Conservation (phyloP, 768 basidiomycete species). For the Galerina sulciceps region DNA sequence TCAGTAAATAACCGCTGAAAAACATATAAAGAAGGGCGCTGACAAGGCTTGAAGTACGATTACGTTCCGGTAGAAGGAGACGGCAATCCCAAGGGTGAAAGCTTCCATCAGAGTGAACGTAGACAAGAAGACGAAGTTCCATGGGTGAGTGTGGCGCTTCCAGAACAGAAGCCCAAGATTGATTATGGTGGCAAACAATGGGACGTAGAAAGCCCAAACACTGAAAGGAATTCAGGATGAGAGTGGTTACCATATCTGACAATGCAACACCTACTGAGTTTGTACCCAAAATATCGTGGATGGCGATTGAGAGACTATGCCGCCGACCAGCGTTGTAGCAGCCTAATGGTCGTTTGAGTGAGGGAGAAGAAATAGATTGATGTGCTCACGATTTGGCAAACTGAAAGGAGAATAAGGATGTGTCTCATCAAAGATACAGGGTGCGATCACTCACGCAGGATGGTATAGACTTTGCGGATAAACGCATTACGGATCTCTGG, state of each 20-base stretch:
- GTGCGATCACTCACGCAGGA: constrained; percentile 68
- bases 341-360: constrained; percentile 43
- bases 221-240: constrained; percentile 35
- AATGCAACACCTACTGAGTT: constrained; percentile 53
- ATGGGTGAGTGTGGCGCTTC: constrained; percentile 91
- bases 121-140: constrained; percentile 83
- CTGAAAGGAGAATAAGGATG: constrained; percentile 35
- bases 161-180: constrained; percentile 84
- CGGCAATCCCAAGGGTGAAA: constrained; percentile 84
- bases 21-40: constrained; percentile 27
- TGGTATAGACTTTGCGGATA: constrained; percentile 89
- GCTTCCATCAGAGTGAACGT: constrained; percentile 93
- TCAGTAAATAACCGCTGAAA: constrained; percentile 11
- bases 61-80: constrained; percentile 72
- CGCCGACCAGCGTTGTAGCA: constrained; percentile 80
- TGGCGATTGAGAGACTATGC: constrained; percentile 65
- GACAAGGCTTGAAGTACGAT: constrained; percentile 89
- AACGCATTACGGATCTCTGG: constrained; percentile 83
- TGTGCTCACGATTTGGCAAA: constrained; percentile 69
- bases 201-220: constrained; percentile 79
- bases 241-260: background rate
- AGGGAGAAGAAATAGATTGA: background rate
- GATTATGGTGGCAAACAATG: constrained; percentile 77
- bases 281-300: constrained; percentile 72
- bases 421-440: background rate